A percentile compares a stretch with the other conserved stretches of the same genome.
Conservation (phyloP, 768 basidiomycete genomes). For the Mycena maculata region DNA sequence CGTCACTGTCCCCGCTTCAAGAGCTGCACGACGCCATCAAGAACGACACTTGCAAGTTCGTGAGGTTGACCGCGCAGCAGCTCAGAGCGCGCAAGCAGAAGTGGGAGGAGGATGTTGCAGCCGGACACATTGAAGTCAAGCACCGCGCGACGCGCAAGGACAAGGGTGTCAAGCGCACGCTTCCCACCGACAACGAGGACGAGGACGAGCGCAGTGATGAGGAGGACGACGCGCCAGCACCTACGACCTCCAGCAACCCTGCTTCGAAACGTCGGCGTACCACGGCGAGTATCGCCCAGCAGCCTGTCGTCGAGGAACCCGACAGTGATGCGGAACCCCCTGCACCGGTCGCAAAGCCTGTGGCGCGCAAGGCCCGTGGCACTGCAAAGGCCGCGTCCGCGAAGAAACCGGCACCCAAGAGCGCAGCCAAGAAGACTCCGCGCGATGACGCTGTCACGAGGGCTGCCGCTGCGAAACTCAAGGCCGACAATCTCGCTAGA, state of each 20-base stretch:
- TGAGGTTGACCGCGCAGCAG: neutral
- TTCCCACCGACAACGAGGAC: neutral
- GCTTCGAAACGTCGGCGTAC: neutral
- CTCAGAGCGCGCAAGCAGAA: neutral
- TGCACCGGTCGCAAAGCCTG: neutral
- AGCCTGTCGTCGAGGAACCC: no score
- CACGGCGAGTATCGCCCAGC: neutral
- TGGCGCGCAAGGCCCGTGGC: neutral
- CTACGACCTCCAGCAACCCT: neutral
- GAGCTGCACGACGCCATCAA: neutral
- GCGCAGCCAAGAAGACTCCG: no score
- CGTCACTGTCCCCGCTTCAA: neutral
- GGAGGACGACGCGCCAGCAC: neutral
- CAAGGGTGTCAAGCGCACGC: neutral
- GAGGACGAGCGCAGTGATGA: neutral
- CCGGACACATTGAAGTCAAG: neutral
- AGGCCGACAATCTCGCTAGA: no score
- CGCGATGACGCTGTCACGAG: no score
- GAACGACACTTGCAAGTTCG: neutral
- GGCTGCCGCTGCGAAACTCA: no score
- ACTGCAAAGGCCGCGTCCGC: no score
- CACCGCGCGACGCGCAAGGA: constrained; percentile 3
- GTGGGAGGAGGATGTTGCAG: neutral
- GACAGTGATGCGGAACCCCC: neutral
- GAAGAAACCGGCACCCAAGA: no score